Evolutionary conservation across 208 protist species (phyloP).

Genomic region (Leishmania amazonensis): DNA sequence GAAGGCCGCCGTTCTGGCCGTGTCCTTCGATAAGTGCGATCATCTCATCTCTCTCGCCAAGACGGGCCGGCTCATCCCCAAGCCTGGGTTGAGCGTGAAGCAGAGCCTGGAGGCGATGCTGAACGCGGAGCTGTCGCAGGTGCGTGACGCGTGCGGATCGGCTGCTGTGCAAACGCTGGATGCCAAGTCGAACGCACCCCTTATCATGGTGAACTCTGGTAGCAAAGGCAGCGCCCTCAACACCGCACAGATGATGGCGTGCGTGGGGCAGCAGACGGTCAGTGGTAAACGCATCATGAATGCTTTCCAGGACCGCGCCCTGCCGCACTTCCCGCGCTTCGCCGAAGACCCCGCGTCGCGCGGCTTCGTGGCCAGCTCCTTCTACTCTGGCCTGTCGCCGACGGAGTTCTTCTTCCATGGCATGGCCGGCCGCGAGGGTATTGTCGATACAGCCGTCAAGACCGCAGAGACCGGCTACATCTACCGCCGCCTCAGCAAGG

Average conservation of each 20-base stretch:
- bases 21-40: constrained; percentile 93
- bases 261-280: constrained; percentile 99
- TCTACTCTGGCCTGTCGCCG: constrained; percentile 98
- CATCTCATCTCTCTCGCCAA: constrained; percentile 94
- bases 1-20: constrained; percentile 94
- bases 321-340: constrained; percentile 97
- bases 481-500: constrained; percentile 99
- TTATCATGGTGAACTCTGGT: constrained; percentile 99
- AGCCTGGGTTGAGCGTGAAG: constrained; percentile 95
- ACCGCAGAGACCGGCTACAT: constrained; percentile 99
- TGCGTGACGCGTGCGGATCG: constrained; percentile 97
- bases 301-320: constrained; percentile 97
- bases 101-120: constrained; percentile 96
- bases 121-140: constrained; percentile 96
- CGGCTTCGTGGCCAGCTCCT: constrained; percentile 99
- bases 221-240: constrained; percentile 99
- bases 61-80: constrained; percentile 88
- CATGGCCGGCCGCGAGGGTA: constrained; percentile 98
- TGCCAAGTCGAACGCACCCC: constrained; percentile 94
- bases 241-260: constrained; percentile 99
- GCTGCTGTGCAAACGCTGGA: constrained; percentile 96
- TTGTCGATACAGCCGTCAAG: constrained; percentile 99
- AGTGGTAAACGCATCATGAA: constrained; percentile 97
- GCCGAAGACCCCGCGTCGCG: constrained; percentile 91
- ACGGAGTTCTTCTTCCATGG: constrained; percentile 99